Evolutionary conservation across 1,139 yeast species (phyloP).

Genomic region (Nadsonia commutata): DNA sequence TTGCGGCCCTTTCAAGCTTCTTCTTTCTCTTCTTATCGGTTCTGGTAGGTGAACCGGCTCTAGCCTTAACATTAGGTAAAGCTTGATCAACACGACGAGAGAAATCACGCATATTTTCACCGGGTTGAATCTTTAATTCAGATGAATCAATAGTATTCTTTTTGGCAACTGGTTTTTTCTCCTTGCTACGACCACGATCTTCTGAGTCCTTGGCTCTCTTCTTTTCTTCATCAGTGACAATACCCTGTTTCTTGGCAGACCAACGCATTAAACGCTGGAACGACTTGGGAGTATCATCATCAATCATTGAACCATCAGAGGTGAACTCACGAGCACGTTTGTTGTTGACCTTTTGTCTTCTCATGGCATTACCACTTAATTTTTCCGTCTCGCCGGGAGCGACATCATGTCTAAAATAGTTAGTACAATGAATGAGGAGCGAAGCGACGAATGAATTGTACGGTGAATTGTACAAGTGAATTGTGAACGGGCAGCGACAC

Average conservation of each 20-base stretch:
- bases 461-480: no score
- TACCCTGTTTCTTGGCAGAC: constrained; percentile 11
- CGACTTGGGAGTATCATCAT: constrained; percentile 21
- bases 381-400: constrained; percentile 1
- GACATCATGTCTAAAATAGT: neutral
- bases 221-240: constrained; percentile 1
- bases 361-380: constrained; percentile 4
- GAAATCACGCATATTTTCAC: constrained; percentile 24
- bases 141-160: constrained; percentile 7
- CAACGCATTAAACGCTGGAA: constrained; percentile 19
- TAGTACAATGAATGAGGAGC: no score
- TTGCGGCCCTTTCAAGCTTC: constrained; percentile 6
- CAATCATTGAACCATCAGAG: constrained; percentile 10
- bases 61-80: constrained; percentile 23
- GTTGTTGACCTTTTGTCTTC: constrained; percentile 7
- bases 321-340: constrained; percentile 7
- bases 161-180: constrained; percentile 4
- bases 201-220: constrained; percentile 3
- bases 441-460: no score
- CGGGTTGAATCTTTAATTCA: constrained; percentile 17
- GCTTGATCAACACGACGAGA: constrained; percentile 26
- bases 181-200: constrained; percentile 2
- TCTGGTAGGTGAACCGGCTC: constrained; percentile 18
- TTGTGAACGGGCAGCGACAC: no score
- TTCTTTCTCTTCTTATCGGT: constrained; percentile 14